Base-by-base conservation (phyloP, 2,329 filamentous ascomycete genomes). In the Cercospora sp. region DNA sequence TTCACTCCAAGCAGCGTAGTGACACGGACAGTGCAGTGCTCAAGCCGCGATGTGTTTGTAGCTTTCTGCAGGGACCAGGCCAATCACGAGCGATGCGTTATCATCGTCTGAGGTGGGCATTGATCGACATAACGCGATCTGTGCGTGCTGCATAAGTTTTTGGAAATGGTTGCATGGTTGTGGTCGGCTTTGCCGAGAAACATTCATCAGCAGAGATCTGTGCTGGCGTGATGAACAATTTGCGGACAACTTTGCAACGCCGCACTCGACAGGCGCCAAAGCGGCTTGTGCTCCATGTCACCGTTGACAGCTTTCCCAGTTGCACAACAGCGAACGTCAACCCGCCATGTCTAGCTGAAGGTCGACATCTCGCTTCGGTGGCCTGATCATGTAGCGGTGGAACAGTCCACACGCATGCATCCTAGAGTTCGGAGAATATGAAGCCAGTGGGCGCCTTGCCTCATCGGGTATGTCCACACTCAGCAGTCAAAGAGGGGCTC, bases 1-100 rank as follows among this genome's bases (percentile, higher is more conserved):
- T 59, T 63, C 13, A 21, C 30, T 55, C 16, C n/a, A 63, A 40
- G 43, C n/a, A 55, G 34, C 26, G 30, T 32, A 28, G 61, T 63
- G 61, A 37, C 61, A 63, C 30, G 21, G 16, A 49, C 61, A 53
- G 45, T 18, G 26, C 43, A 59, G 55, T 63, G 37, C 60, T 51
- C 60, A 32, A 51, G 37, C 24, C 43, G 51, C 34, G 49, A 26
- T 57, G 43, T 49, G 26, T 18, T 18, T 43, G 30, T 34, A 43
- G 51, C 28, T 24, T 58, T 24, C 62, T 58, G 32, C 51, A 40
- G 62, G 51, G 49, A 53, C 32, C 51, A 64, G 55, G 37, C 62
- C 62, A 59, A 49, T 58, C 51, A 65, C 24, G 21, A 30, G 32
- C 21, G 24, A 24, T 58, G 51, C 13, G 55, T 65, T 58, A 58